Conservation (phyloP, 2,329 filamentous ascomycete species). For the Harringtonia aguacate region DNA sequence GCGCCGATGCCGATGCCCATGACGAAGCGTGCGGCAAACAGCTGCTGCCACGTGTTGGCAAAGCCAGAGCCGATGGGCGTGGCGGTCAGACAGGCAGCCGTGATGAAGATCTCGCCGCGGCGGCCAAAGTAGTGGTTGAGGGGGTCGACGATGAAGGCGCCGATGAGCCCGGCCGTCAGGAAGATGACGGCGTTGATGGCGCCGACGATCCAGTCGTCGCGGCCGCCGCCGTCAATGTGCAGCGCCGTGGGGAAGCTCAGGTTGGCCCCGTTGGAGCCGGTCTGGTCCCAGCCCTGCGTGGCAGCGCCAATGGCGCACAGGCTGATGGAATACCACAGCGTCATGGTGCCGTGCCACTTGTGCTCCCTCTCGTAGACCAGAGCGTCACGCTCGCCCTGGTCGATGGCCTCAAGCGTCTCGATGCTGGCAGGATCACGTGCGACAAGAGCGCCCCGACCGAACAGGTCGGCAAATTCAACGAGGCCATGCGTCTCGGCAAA, state of each 20-base stretch:
- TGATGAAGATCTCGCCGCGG: conserved; percentile 59
- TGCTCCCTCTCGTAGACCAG: conserved; percentile 54
- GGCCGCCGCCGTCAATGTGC: conserved; percentile 27
- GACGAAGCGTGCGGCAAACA: conserved; percentile 59
- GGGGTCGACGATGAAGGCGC: conserved; percentile 27
- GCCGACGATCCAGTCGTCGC: conserved; percentile 43
- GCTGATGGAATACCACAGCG: conserved; percentile 55
- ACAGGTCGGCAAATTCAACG: conserved; percentile 42
- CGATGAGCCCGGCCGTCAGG: not conserved
- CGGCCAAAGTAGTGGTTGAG: conserved; percentile 33
- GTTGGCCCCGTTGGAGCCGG: conserved; percentile 51
- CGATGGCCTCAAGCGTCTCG: conserved; percentile 41
- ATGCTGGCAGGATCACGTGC: conserved; percentile 57
- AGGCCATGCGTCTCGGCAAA: conserved; percentile 33
- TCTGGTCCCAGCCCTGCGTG: conserved; percentile 61
- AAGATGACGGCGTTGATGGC: conserved; percentile 47
- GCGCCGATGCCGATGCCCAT: conserved; percentile 70
- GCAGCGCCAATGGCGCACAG: conserved; percentile 60
- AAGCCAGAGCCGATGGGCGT: conserved; percentile 59
- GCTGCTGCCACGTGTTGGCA: conserved; percentile 58
- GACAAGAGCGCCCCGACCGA: conserved; percentile 60
- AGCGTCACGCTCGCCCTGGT: conserved; percentile 46
- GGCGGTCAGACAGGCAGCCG: conserved; percentile 60
- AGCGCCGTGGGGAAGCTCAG: conserved; percentile 47
- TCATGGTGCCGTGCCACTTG: conserved; percentile 54